Base-by-base conservation (phyloP, 208 protist species). In the Zelonia costaricensis region DNA sequence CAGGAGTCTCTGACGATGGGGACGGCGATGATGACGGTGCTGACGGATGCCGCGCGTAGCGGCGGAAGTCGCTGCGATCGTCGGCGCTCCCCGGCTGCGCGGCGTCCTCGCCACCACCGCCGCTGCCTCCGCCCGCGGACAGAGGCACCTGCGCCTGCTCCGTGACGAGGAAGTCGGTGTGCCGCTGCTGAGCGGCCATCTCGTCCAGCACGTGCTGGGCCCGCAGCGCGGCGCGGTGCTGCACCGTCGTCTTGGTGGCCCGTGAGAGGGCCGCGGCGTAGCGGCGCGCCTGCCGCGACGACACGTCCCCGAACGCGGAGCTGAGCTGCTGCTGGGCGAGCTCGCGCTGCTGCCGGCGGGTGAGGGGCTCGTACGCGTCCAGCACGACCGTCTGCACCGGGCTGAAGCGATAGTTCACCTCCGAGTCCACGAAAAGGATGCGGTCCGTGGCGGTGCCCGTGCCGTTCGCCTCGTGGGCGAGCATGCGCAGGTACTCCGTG, bases 361-460 rank as follows among this genome's bases (percentile, higher is more conserved):
- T 78, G 7, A 76, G 49, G 25, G 77, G 80, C 47, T 84, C 60
- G 73, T 82, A 94, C 15, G 38, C 55, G 69, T 94, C 85, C 47
- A 92, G 36, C 23, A 94, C 71, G 16, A 94, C 55, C 27, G 78
- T 89, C 59, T 92, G 85, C 31, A 71, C 62, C 4, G 85, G 78
- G 0, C 65, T 70, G 61, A 80, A 92, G 30, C 88, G 85, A 44
- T 89, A 91, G 69, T 91, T 92, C 16, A 94, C 74, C 69, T 94
- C 85, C 5, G 78, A 62, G 55, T 94, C 88, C n/a, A 94, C 61
- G 51, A 92, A 91, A 12, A 94, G 58, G n/a, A 94, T 76, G 30
- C 85, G 84, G 10, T 39, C 47, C 3, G 75, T 70, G 10, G 56
- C 64, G 5, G 25, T 33, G 15, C 64, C 62, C 7, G 67, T 67